These are phyloP conservation scores for Castanospermum australe DNA, from an alignment of 306 rosid genomes.

Conservation along the genomic window DNA sequence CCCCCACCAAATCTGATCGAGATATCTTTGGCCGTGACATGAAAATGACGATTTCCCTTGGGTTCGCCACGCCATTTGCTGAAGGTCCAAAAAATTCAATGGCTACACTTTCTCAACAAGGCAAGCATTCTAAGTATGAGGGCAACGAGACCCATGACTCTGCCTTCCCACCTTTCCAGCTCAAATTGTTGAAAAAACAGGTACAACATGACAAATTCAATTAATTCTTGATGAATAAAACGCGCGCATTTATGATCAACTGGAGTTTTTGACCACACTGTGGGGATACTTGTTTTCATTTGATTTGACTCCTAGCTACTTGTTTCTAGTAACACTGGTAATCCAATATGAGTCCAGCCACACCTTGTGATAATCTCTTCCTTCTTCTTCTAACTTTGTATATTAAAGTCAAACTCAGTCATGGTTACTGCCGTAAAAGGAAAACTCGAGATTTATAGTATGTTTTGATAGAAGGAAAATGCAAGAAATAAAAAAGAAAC, in stretches of 20 bases:
- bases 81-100: neutral
- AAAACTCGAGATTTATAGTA: neutral
- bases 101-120: slow-evolving; percentile 4
- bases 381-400: neutral
- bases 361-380: neutral
- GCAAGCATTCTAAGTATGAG: slow-evolving; percentile 29
- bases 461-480: too few species aligned
- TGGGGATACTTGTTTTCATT: neutral
- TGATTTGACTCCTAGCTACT: neutral
- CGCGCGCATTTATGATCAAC: neutral
- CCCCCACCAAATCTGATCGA: slow-evolving; percentile 33
- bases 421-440: neutral
- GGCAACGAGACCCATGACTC: neutral
- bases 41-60: slow-evolving; percentile 29
- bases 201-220: neutral
- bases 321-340: neutral
- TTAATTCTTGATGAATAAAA: neutral
- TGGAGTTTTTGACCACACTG: neutral
- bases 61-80: neutral
- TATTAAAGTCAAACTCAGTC: neutral
- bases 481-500: too few species aligned
- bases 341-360: neutral
- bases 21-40: slow-evolving; percentile 32
- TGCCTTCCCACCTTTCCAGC: slow-evolving; percentile 21
- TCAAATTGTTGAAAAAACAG: slow-evolving; percentile 8